phyloP scores from a whole-genome alignment of 768 basidiomycete genomes.

The Auricularia heimuer region DNA sequence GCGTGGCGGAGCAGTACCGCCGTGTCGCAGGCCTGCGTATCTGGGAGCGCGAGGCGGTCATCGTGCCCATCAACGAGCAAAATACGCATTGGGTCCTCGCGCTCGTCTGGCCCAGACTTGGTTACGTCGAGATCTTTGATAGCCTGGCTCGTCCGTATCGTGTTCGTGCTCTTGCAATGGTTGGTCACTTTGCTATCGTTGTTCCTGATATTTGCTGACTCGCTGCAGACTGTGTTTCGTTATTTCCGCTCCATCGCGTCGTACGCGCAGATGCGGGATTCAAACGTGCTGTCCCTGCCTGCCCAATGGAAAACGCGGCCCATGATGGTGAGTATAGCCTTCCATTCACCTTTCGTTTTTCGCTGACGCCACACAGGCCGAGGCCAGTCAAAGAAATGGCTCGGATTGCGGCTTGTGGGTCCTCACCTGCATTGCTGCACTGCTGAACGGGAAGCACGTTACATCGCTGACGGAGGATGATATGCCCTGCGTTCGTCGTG shows the following conservation, averaged over 20 bases:
- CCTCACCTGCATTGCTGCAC: neutral
- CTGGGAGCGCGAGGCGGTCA: neutral
- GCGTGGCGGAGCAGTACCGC: too few species aligned
- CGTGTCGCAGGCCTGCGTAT: too few species aligned
- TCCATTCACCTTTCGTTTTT: neutral
- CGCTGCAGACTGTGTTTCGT: neutral
- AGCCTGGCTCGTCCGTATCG: neutral
- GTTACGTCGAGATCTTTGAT: neutral
- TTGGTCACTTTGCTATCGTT: too few species aligned
- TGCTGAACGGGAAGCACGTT: conserved; percentile 6
- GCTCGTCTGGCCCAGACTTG: neutral
- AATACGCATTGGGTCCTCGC: neutral
- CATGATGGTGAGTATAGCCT: neutral
- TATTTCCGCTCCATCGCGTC: neutral
- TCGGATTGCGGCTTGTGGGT: neutral
- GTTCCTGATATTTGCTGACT: too few species aligned
- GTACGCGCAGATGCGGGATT: too few species aligned
- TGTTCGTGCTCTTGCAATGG: too few species aligned
- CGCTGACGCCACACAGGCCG: neutral
- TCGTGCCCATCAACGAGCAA: neutral
- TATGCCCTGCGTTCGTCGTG: too few species aligned
- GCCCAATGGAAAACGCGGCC: neutral
- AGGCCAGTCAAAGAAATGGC: neutral
- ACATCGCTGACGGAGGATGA: neutral
- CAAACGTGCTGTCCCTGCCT: too few species aligned